Evolutionary conservation across 192 early-diverging fungal species (phyloP).

Genomic region (Rhizoclosmatium sp.): DNA sequence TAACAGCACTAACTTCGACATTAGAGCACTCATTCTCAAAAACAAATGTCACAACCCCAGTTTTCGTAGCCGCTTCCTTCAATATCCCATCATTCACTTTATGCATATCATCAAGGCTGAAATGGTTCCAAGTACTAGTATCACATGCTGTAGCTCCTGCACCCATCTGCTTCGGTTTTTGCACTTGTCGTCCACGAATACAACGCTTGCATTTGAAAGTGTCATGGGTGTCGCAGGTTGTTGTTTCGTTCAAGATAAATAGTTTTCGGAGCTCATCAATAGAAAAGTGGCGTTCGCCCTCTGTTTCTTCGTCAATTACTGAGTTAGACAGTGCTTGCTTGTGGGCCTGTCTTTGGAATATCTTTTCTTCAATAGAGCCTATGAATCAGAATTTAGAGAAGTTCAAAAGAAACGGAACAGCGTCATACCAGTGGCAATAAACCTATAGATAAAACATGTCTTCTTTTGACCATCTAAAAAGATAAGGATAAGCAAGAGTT

Average conservation of each 20-base stretch:
- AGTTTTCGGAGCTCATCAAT: constrained; percentile 87
- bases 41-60: constrained; percentile 51
- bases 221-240: constrained; percentile 90
- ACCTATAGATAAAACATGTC: constrained; percentile 95
- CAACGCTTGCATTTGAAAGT: constrained; percentile 96
- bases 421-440: constrained; percentile 79
- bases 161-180: constrained; percentile 56
- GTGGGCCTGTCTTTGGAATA: constrained; percentile 90
- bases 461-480: constrained; percentile 66
- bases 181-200: constrained; percentile 80
- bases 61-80: constrained; percentile 45
- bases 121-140: constrained; percentile 67
- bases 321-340: constrained; percentile 85
- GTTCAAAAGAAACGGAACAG: background rate
- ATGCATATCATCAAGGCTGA: constrained; percentile 46
- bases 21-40: constrained; percentile 60
- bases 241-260: constrained; percentile 81
- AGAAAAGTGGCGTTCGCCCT: constrained; percentile 95
- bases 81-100: constrained; percentile 53
- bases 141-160: constrained; percentile 58
- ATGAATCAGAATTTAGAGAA: background rate
- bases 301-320: constrained; percentile 93
- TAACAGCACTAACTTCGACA: constrained; percentile 1
- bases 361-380: constrained; percentile 98
- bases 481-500: background rate